Evolutionary conservation across 1,284 basidiomycete species (phyloP).

Genomic region (Cutaneotrichosporon cutaneum): DNA sequence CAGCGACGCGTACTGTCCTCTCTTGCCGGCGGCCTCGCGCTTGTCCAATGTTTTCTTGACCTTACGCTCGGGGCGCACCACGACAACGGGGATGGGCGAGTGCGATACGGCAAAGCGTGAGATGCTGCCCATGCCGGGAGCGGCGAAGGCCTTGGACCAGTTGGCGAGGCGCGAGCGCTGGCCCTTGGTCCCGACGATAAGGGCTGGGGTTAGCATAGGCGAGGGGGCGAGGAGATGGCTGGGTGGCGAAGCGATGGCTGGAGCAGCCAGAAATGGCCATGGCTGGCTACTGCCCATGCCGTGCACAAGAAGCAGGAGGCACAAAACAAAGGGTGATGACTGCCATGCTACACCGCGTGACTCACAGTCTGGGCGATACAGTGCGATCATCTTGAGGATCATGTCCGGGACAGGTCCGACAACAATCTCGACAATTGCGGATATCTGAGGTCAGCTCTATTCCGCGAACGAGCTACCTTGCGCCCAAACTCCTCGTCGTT

Average conservation of each 20-base stretch:
- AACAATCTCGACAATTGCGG: slow-evolving; percentile 89
- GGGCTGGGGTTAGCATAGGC: slow-evolving; percentile 49
- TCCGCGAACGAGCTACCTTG: slow-evolving; percentile 58
- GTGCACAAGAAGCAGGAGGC: neutral
- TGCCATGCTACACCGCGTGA: slow-evolving; percentile 10
- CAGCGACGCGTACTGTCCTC: slow-evolving; percentile 64
- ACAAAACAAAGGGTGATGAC: neutral
- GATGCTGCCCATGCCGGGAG: slow-evolving; percentile 56
- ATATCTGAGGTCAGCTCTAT: slow-evolving; percentile 60
- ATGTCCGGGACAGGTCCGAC: slow-evolving; percentile 85
- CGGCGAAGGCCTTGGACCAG: slow-evolving; percentile 63
- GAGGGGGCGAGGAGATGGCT: neutral
- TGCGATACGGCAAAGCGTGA: slow-evolving; percentile 75
- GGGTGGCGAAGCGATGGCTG: neutral
- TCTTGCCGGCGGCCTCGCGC: slow-evolving; percentile 76
- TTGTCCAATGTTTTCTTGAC: slow-evolving; percentile 79
- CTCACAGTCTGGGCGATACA: slow-evolving; percentile 85
- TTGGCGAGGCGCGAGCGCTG: slow-evolving; percentile 62
- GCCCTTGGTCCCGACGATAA: slow-evolving; percentile 89
- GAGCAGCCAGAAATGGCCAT: too few species aligned
- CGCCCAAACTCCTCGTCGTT: slow-evolving; percentile 77
- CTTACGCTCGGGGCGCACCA: slow-evolving; percentile 80
- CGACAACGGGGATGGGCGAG: slow-evolving; percentile 88
- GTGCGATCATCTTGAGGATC: slow-evolving; percentile 85
- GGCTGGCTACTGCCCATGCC: neutral